Percentiles rank a stretch among this genome's conserved stretches.
Conservation (phyloP, 208 protist genomes). For the Trypanosoma theileri region DNA sequence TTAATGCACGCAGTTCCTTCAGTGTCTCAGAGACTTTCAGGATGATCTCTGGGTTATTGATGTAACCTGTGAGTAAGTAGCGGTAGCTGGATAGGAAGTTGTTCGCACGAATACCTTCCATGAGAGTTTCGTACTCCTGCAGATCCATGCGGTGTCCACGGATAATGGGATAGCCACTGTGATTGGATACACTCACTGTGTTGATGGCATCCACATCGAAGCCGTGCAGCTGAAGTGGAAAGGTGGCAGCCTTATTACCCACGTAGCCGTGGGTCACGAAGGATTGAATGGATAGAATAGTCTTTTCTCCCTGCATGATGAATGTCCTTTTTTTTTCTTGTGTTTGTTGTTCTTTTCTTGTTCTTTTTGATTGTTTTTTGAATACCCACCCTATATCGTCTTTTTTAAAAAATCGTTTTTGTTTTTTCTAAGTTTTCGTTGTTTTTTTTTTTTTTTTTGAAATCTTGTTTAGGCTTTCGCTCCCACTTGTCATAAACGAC, state of each 20-base stretch:
- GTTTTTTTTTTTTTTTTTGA: no score
- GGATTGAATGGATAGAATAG: slow-evolving; percentile 93
- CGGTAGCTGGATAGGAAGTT: slow-evolving; percentile 77
- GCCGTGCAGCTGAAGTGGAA: slow-evolving; percentile 94
- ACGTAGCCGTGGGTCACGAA: slow-evolving; percentile 96
- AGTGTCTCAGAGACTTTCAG: slow-evolving; percentile 57
- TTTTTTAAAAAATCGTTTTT: no score
- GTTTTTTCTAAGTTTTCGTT: no score
- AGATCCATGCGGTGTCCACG: slow-evolving; percentile 85
- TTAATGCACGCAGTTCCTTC: slow-evolving; percentile 53
- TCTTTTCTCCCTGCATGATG: slow-evolving; percentile 35
- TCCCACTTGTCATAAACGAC: no score
- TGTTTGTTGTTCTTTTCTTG: slow-evolving; percentile 12
- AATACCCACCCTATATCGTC: no score
- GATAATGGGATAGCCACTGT: slow-evolving; percentile 93
- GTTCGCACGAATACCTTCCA: slow-evolving; percentile 89
- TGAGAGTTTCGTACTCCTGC: slow-evolving; percentile 70
- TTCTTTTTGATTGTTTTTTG: not conserved
- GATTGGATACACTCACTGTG: slow-evolving; percentile 94
- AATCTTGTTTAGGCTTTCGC: no score
- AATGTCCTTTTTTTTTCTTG: not conserved
- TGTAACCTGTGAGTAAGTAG: slow-evolving; percentile 94
- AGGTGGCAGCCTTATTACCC: slow-evolving; percentile 94
- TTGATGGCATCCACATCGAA: slow-evolving; percentile 95
- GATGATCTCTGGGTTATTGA: slow-evolving; percentile 89